Evolutionary conservation across 257 asterid species (phyloP).

Genomic region (Solanum appendiculatum): DNA sequence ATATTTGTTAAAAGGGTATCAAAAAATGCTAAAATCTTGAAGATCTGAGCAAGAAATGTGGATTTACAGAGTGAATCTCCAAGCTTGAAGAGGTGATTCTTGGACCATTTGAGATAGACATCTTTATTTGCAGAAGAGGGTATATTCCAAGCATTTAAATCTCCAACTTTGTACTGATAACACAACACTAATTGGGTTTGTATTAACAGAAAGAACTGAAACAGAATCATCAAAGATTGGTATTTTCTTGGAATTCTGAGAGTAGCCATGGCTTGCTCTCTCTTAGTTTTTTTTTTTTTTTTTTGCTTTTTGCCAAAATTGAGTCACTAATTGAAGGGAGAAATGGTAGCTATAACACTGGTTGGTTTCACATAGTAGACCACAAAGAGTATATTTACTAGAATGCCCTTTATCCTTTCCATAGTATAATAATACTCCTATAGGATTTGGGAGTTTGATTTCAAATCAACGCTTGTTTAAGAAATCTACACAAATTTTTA

Average conservation of each 20-base stretch:
- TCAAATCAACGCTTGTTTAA: too few species aligned
- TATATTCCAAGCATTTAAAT: slow-evolving; percentile 57
- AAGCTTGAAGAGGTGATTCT: slow-evolving; percentile 34
- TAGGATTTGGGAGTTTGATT: background rate
- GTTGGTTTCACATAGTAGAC: background rate
- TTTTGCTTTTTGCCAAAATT: background rate
- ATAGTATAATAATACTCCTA: background rate
- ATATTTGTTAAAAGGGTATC: background rate
- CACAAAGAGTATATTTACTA: background rate
- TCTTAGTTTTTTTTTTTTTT: background rate
- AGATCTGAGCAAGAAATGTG: background rate
- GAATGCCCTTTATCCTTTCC: background rate
- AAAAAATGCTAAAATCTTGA: background rate
- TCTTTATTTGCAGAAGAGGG: slow-evolving; percentile 57
- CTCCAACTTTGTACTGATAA: slow-evolving; percentile 65
- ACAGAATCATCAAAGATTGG: slow-evolving; percentile 21
- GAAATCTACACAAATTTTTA: too few species aligned
- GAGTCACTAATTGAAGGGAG: background rate
- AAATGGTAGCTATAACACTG: background rate
- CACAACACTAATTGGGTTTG: slow-evolving; percentile 22
- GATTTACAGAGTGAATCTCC: slow-evolving; percentile 79
- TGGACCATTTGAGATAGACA: slow-evolving; percentile 61
- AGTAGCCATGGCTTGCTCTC: slow-evolving; percentile 18
- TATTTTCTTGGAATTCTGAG: slow-evolving; percentile 10
- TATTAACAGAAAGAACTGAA: slow-evolving; percentile 25